A percentile compares a stretch with the other conserved stretches of the same genome.
phyloP scores from a whole-genome alignment of 352 stramenopile genomes.

The Bremia lactucae region DNA sequence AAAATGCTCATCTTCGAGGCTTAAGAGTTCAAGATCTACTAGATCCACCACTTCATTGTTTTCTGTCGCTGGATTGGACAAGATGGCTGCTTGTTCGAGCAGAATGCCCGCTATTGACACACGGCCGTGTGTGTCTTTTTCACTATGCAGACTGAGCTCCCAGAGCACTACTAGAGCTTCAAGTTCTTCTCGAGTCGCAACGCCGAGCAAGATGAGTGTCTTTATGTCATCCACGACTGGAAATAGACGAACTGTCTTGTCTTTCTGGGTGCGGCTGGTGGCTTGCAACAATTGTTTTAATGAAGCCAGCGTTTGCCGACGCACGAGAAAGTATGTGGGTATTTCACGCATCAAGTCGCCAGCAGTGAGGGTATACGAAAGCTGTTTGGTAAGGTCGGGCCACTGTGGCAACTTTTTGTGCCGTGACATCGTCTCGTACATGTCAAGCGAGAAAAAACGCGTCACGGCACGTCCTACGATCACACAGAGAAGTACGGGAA shows the following conservation, averaged over 20 bases:
- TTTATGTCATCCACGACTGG: constrained; percentile 55
- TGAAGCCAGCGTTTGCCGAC: constrained; percentile 41
- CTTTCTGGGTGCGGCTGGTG: constrained; percentile 15
- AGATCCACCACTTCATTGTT: constrained; percentile 33
- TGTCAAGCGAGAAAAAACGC: constrained; percentile 61
- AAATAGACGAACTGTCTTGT: constrained; percentile 36
- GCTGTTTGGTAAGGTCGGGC: constrained; percentile 68
- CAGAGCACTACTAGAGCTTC: constrained; percentile 49
- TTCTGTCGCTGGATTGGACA: constrained; percentile 28
- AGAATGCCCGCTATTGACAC: constrained; percentile 19
- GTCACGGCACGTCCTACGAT: constrained; percentile 60
- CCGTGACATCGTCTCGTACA: constrained; percentile 77
- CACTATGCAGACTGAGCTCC: constrained; percentile 30
- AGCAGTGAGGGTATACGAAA: constrained; percentile 60
- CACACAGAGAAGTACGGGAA: constrained; percentile 75
- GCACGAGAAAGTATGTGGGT: constrained; percentile 31
- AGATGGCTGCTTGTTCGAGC: constrained; percentile 15
- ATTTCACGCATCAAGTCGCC: constrained; percentile 57
- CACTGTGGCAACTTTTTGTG: constrained; percentile 75
- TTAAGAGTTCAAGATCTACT: constrained; percentile 43
- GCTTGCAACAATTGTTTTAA: constrained; percentile 35
- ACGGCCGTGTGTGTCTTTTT: constrained; percentile 2
- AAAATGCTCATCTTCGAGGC: constrained; percentile 53
- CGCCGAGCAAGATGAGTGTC: constrained; percentile 55
- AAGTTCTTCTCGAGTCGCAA: constrained; percentile 47